Conservation (phyloP, 2,329 filamentous ascomycete genomes). For the Colletotrichum ledebouriae region DNA sequence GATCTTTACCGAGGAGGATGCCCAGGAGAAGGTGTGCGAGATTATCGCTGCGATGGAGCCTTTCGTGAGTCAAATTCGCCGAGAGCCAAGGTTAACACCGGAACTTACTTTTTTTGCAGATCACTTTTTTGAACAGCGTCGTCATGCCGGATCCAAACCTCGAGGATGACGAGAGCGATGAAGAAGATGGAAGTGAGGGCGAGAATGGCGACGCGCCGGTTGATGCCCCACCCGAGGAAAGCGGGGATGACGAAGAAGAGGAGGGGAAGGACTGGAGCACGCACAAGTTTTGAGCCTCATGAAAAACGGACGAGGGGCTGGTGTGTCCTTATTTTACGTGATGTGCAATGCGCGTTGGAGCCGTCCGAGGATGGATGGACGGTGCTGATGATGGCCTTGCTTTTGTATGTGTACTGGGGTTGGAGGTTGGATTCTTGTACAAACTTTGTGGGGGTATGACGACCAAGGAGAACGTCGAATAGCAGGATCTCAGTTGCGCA, state of each 20-base stretch:
- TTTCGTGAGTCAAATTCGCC: slow-evolving; percentile 75
- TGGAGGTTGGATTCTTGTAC: too few relatives aligned
- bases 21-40: slow-evolving; percentile 74
- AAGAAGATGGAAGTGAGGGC: slow-evolving; percentile 40
- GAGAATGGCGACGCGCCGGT: slow-evolving; percentile 4
- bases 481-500: too few relatives aligned
- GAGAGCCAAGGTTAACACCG: slow-evolving; percentile 9
- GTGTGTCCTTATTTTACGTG: too few relatives aligned
- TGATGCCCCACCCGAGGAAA: slow-evolving; percentile 33
- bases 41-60: slow-evolving; percentile 78
- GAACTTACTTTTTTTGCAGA: slow-evolving; percentile 55
- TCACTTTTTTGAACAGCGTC: slow-evolving; percentile 78
- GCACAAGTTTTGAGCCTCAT: slow-evolving; percentile 32
- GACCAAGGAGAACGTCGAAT: too few relatives aligned
- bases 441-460: too few relatives aligned
- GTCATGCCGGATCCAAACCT: slow-evolving; percentile 76
- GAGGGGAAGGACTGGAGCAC: slow-evolving; percentile 38
- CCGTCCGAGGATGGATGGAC: too few relatives aligned
- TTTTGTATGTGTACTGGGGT: too few relatives aligned
- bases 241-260: slow-evolving; percentile 37
- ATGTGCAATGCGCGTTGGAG: too few relatives aligned
- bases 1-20: slow-evolving; percentile 72
- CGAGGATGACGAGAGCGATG: slow-evolving; percentile 57
- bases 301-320: too few relatives aligned
- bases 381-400: too few relatives aligned